A percentile compares a stretch with the other conserved stretches of the same genome.
Conservation (phyloP, 2,329 filamentous ascomycete genomes). For the Lizonia empirigonia region DNA sequence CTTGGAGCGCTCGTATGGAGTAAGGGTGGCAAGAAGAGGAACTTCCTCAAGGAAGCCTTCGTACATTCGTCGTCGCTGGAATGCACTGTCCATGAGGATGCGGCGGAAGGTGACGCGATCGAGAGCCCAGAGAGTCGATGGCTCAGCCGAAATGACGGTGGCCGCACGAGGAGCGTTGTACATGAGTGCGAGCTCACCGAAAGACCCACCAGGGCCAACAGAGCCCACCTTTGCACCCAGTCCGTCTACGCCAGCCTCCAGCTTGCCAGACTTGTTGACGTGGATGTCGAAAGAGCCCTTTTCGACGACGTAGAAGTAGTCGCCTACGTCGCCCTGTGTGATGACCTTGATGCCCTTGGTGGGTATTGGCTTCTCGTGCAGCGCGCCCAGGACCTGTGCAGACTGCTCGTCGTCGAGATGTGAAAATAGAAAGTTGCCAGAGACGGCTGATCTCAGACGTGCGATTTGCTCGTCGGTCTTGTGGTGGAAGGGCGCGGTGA, state of each 20-base stretch:
- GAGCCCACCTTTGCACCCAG: slow-evolving; percentile 81
- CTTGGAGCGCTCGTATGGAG: slow-evolving; percentile 92
- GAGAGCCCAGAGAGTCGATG: slow-evolving; percentile 88
- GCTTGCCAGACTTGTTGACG: slow-evolving; percentile 76
- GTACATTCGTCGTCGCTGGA: slow-evolving; percentile 94
- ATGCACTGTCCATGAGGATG: slow-evolving; percentile 97
- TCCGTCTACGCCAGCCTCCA: slow-evolving; percentile 80
- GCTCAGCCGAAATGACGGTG: slow-evolving; percentile 83
- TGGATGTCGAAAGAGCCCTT: slow-evolving; percentile 89
- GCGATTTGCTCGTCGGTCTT: slow-evolving; percentile 82
- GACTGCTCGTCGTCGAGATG: slow-evolving; percentile 95
- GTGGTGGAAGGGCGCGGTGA: slow-evolving; percentile 82
- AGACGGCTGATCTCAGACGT: slow-evolving; percentile 80
- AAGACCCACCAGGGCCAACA: slow-evolving; percentile 87
- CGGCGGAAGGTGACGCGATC: slow-evolving; percentile 96
- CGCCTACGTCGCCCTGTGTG: slow-evolving; percentile 90
- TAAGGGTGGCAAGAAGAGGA: slow-evolving; percentile 79
- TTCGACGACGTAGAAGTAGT: slow-evolving; percentile 98
- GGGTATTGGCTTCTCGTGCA: slow-evolving; percentile 94
- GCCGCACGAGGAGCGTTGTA: slow-evolving; percentile 97
- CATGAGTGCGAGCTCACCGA: slow-evolving; percentile 97
- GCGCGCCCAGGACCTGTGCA: slow-evolving; percentile 81
- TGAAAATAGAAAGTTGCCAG: slow-evolving; percentile 90
- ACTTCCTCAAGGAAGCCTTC: slow-evolving; percentile 96
- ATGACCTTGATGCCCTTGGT: slow-evolving; percentile 92